Percentiles rank a stretch among this genome's conserved stretches.
Evolutionary conservation across 129 eudicot species (phyloP).

Genomic region (Helichrysum umbraculigerum): DNA sequence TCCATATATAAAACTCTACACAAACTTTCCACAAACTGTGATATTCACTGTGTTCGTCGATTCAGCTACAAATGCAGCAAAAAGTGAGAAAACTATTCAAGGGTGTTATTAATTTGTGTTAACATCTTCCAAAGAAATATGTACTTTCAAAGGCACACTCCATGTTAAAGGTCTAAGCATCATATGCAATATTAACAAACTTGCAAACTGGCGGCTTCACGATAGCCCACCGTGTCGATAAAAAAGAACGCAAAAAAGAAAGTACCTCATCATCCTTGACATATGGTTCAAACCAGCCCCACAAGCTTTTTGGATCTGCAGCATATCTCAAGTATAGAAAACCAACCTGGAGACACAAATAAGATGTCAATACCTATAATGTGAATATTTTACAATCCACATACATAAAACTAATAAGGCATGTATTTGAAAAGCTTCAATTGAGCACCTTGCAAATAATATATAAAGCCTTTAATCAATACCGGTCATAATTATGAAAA

Average conservation of each 20-base stretch:
- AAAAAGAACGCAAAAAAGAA: not conserved
- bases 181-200: not conserved
- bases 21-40: not conserved
- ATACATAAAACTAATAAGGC: not conserved
- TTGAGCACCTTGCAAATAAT: constrained; percentile 3
- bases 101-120: not conserved
- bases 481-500: not conserved
- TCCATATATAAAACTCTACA: not conserved
- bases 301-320: constrained; percentile 90
- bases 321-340: constrained; percentile 91
- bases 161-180: not conserved
- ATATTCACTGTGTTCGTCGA: not conserved
- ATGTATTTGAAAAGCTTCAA: not conserved
- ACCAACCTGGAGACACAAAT: constrained; percentile 63
- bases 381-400: not conserved
- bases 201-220: not conserved
- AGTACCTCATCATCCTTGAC: constrained; percentile 93
- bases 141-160: not conserved
- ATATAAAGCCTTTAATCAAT: not conserved
- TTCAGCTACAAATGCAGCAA: constrained; percentile 9
- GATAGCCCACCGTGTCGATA: not conserved
- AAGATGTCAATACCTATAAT: constrained; percentile 2
- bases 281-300: constrained; percentile 97
- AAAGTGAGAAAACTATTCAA: not conserved
- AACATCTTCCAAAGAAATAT: not conserved